These are phyloP conservation scores for Helotiales sp. DNA, from an alignment of 2,329 filamentous ascomycete genomes.

Conservation along the genomic window DNA sequence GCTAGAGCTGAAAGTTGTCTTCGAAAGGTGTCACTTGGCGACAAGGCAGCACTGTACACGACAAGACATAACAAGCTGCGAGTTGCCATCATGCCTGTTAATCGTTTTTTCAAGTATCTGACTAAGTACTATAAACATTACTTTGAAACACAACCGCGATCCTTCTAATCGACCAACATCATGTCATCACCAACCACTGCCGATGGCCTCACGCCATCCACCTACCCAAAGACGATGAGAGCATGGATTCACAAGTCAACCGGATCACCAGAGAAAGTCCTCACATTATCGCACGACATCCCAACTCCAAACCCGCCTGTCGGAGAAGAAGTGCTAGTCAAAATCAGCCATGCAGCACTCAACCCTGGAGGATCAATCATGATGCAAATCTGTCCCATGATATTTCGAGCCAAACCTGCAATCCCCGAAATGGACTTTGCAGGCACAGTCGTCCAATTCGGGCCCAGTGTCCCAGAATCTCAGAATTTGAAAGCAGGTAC, in stretches of 20 bases:
- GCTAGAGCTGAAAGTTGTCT: neutral
- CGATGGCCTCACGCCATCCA: too few species aligned
- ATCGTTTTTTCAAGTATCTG: neutral
- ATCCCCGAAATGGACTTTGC: slow-evolving; percentile 53
- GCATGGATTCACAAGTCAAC: slow-evolving; percentile 13
- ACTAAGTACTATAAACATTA: neutral
- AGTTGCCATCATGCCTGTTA: neutral
- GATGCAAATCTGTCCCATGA: slow-evolving; percentile 49
- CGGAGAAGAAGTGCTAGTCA: slow-evolving; percentile 20
- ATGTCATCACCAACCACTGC: neutral
- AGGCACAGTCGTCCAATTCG: slow-evolving; percentile 47
- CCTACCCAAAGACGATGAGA: slow-evolving; percentile 12
- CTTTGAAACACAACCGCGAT: neutral
- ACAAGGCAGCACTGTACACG: neutral
- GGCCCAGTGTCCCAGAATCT: slow-evolving; percentile 40
- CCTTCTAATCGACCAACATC: neutral
- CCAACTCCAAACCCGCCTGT: slow-evolving; percentile 4
- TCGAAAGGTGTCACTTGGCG: neutral
- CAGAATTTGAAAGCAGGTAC: slow-evolving; percentile 38
- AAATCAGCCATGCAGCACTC: slow-evolving; percentile 48
- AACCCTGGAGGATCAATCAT: slow-evolving; percentile 52
- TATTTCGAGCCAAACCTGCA: slow-evolving; percentile 45
- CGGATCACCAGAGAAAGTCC: slow-evolving; percentile 13
- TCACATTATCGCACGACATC: slow-evolving; percentile 7
- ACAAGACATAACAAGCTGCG: neutral